Percentiles rank a stretch among this genome's conserved stretches.
Conservation (phyloP, 192 early-diverging fungal genomes). For the Backusella westeae region DNA sequence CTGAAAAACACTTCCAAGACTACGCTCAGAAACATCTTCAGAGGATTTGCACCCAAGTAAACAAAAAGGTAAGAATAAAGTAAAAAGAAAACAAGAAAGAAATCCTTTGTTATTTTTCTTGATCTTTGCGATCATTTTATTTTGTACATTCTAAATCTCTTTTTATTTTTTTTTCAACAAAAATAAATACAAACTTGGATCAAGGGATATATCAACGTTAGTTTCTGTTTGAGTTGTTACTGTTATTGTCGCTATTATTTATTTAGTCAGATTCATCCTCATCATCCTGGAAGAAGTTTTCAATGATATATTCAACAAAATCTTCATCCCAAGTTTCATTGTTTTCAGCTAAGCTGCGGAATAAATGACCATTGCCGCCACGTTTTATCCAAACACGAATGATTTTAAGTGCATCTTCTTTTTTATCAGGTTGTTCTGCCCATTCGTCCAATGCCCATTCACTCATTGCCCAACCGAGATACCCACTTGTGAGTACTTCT, state of each 20-base stretch:
- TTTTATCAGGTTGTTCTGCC: constrained; percentile 44
- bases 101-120: too few species aligned
- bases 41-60: too few species aligned
- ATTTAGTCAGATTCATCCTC: constrained; percentile 22
- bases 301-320: constrained; percentile 29
- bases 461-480: constrained; percentile 43
- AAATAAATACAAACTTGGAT: background rate
- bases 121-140: too few species aligned
- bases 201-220: background rate
- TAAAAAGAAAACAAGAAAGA: too few species aligned
- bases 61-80: too few species aligned
- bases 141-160: background rate
- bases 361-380: constrained; percentile 25
- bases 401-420: constrained; percentile 62
- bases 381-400: constrained; percentile 61
- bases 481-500: constrained; percentile 36
- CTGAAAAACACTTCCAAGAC: too few species aligned
- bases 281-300: constrained; percentile 27
- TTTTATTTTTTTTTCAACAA: background rate
- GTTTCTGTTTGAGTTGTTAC: background rate
- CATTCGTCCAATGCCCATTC: constrained; percentile 52
- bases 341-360: constrained; percentile 21
- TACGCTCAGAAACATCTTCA: too few species aligned
- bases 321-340: constrained; percentile 20
- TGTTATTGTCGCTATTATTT: background rate